phyloP scores from a whole-genome alignment of 2,329 filamentous ascomycete species.

The Hypoxylon sp. region DNA sequence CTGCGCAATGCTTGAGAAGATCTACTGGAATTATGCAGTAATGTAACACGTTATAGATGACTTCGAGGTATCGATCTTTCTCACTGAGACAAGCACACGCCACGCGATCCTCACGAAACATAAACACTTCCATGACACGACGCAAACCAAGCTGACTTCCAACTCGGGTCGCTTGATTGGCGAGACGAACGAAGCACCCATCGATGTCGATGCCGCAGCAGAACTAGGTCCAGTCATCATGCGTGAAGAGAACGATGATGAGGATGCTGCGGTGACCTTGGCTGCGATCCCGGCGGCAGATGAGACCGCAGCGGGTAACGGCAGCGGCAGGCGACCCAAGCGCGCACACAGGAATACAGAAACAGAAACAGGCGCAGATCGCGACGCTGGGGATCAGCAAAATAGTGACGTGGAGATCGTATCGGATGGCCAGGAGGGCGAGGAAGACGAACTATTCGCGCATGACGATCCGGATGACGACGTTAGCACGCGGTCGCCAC shows the following conservation, averaged over 20 bases:
- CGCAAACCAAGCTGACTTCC: constrained; percentile 68
- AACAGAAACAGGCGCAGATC: constrained; percentile 43
- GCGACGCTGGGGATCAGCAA: constrained; percentile 49
- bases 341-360: constrained; percentile 53
- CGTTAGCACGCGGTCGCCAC: constrained; percentile 60
- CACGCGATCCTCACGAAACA: constrained; percentile 90
- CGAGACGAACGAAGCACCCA: constrained; percentile 67
- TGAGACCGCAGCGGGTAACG: constrained; percentile 49
- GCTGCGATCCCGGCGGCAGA: constrained; percentile 67
- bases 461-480: constrained; percentile 56
- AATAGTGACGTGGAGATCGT: constrained; percentile 55
- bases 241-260: constrained; percentile 74
- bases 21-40: constrained; percentile 39
- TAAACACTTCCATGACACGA: constrained; percentile 79
- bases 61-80: constrained; percentile 94
- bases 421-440: constrained; percentile 57
- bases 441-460: constrained; percentile 54
- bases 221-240: constrained; percentile 58
- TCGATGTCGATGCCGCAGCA: constrained; percentile 64
- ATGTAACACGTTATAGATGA: constrained; percentile 74
- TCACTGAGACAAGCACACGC: constrained; percentile 86
- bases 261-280: constrained; percentile 67
- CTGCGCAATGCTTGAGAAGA: constrained; percentile 38
- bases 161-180: constrained; percentile 75
- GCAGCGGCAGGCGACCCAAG: constrained; percentile 51